Percentiles rank a stretch among this genome's conserved stretches.
Evolutionary conservation across 2,329 filamentous ascomycete species (phyloP).

Genomic region (Epicoccum sorghinum): DNA sequence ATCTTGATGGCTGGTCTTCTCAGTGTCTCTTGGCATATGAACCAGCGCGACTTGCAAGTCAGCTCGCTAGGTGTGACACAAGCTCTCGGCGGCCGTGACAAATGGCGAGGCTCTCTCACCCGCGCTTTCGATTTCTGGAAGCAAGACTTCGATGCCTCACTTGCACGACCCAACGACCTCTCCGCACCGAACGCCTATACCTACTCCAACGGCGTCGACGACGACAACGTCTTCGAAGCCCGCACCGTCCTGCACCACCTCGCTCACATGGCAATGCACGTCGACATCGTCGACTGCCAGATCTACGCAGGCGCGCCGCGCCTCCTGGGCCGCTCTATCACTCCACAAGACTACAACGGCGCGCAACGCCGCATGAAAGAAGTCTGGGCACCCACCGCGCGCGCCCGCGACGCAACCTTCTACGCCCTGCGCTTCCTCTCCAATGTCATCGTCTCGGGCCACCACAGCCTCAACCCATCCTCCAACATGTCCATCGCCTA

Average conservation of each 20-base stretch:
- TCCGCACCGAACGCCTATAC: conserved; percentile 36
- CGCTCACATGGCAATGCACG: conserved; percentile 97
- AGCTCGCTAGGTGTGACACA: conserved; percentile 81
- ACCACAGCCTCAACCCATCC: conserved; percentile 47
- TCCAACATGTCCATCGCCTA: conserved; percentile 58
- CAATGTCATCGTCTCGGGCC: conserved; percentile 74
- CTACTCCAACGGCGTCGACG: conserved; percentile 49
- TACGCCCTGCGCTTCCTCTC: conserved; percentile 89
- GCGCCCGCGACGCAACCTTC: conserved; percentile 87
- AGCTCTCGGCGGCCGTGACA: conserved; percentile 83
- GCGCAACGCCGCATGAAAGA: conserved; percentile 86
- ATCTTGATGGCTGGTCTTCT: conserved; percentile 93
- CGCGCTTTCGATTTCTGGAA: conserved; percentile 95
- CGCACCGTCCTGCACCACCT: conserved; percentile 89
- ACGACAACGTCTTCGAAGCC: conserved; percentile 82
- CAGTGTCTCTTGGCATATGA: conserved; percentile 97
- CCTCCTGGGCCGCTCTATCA: conserved; percentile 84
- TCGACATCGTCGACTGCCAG: conserved; percentile 96
- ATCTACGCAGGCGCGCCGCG: conserved; percentile 90
- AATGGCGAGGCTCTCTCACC: conserved; percentile 86
- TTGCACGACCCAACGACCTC: conserved; percentile 62
- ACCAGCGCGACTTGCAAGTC: conserved; percentile 91
- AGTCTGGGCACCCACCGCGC: conserved; percentile 84
- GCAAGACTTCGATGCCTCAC: conserved; percentile 82
- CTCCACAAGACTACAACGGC: conserved; percentile 77